Base-by-base conservation (phyloP, 2,329 filamentous ascomycete species). In the Phyllosticta paracitricarpa region DNA sequence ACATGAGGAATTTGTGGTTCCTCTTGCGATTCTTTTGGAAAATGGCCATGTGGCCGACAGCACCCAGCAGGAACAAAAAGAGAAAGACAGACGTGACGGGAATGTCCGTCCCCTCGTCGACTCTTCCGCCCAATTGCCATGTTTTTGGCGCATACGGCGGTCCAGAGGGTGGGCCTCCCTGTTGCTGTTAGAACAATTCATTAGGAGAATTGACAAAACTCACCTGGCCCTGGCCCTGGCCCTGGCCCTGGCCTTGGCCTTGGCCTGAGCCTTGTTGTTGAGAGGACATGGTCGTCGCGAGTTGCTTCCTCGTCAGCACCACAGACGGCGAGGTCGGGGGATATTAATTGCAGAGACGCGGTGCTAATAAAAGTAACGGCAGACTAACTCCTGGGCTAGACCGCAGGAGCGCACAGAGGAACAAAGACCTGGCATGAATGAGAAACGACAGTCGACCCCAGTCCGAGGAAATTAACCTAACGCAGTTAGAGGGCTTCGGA, bases 1-100 rank as follows among this genome's bases (percentile, higher is more conserved):
- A 75, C 59, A 77, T 67, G 7, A 77, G 51, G 59, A 79, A 79
- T 25, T 76, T 76, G 64, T 78, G 75, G 1, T 69, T 70, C 58
- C 68, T 65, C 33, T 67, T 64, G 59, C 62, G 67, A 64, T 79
- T 79, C 30, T 66, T 63, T 63, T 72, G 71, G 61, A 78, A 74
- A 33, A 76, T 74, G 3, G 68, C 70, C 73, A 78, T 77, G 64
- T 79, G 74, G 5, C 68, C 66, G 7, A 67, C 67, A 4, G 74
- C 77, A n/a, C 69, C 71, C 56, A 69, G 52, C 35, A 77, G 64
- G 66, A 72, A 79, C n/a, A 79, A 66, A 24, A 69, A 28, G 35
- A 79, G 69, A 63, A 79, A 75, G 51, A 79, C 68, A 2, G 75
- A 66, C 28, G 70, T 70, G 28, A 75, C 69, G 2, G 77, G 76